Percentiles rank a stretch among this genome's conserved stretches.
Conservation (phyloP, 441 rosid species). For the Adansonia grandidieri region DNA sequence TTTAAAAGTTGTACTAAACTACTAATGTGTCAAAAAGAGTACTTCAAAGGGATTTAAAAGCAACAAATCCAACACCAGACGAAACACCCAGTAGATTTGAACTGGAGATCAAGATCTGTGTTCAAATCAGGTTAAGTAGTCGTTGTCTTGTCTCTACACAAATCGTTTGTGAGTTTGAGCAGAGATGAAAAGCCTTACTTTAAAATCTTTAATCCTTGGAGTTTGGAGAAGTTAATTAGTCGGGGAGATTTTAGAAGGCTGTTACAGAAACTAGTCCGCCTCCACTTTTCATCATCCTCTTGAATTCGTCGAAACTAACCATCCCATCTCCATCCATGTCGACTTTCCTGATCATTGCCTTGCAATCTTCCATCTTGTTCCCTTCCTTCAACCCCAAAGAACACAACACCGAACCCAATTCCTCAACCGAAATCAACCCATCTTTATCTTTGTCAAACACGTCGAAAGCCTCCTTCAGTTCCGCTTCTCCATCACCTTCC, state of each 20-base stretch:
- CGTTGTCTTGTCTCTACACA: background rate
- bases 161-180: background rate
- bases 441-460: conserved; percentile 68
- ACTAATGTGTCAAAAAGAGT: no score
- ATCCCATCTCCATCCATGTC: conserved; percentile 73
- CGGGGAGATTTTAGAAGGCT: background rate
- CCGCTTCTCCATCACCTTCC: conserved; percentile 33
- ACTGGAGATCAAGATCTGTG: background rate
- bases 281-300: conserved; percentile 53
- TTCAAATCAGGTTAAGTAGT: background rate
- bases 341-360: conserved; percentile 58
- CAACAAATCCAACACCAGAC: background rate
- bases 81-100: background rate
- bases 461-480: conserved; percentile 60
- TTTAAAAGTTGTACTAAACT: background rate
- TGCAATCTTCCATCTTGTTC: conserved; percentile 53
- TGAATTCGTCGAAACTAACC: conserved; percentile 67
- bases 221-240: background rate
- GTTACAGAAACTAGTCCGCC: conserved; percentile 29
- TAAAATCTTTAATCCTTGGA: background rate
- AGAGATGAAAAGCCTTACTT: background rate
- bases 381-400: conserved; percentile 63
- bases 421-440: conserved; percentile 65
- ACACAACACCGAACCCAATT: conserved; percentile 52
- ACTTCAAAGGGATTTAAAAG: background rate